Percentiles rank a stretch among this genome's conserved stretches.
These are phyloP conservation scores for Otatea glauca DNA, from an alignment of 176 grass and related monocot species.

Conservation along the genomic window DNA sequence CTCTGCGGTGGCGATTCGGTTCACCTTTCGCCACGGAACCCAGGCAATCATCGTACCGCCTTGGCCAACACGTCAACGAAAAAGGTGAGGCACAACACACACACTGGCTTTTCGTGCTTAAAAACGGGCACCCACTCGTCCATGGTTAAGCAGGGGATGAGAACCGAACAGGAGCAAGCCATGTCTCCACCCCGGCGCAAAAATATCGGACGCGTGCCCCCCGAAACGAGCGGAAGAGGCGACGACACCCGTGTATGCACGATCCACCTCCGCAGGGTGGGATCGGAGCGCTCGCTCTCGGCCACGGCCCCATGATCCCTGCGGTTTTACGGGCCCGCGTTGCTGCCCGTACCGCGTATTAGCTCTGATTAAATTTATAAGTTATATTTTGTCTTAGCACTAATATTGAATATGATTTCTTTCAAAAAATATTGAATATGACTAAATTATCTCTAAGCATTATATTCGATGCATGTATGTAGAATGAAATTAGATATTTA, in stretches of 20 bases:
- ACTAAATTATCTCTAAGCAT: no score
- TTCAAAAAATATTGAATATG: no score
- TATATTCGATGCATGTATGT: no score
- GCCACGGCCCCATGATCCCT: conserved; percentile 14
- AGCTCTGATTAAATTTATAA: no score
- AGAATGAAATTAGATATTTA: no score
- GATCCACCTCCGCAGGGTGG: neutral
- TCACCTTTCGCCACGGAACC: neutral
- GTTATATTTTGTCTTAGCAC: no score
- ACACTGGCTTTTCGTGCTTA: neutral
- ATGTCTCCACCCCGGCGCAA: neutral
- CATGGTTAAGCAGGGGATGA: neutral
- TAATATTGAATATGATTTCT: no score
- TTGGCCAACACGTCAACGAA: conserved; percentile 25
- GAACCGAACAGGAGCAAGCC: neutral
- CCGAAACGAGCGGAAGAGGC: neutral
- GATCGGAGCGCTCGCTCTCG: neutral
- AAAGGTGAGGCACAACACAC: neutral
- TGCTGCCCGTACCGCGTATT: neutral
- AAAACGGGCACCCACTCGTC: neutral
- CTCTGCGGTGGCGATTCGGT: neutral
- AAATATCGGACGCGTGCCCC: neutral
- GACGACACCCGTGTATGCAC: neutral
- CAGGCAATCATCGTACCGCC: conserved; percentile 13
- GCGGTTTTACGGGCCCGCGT: neutral